A percentile compares a stretch with the other conserved stretches of the same genome.
phyloP scores from a whole-genome alignment of 768 basidiomycete species.

The Mycena albidolilacea region DNA sequence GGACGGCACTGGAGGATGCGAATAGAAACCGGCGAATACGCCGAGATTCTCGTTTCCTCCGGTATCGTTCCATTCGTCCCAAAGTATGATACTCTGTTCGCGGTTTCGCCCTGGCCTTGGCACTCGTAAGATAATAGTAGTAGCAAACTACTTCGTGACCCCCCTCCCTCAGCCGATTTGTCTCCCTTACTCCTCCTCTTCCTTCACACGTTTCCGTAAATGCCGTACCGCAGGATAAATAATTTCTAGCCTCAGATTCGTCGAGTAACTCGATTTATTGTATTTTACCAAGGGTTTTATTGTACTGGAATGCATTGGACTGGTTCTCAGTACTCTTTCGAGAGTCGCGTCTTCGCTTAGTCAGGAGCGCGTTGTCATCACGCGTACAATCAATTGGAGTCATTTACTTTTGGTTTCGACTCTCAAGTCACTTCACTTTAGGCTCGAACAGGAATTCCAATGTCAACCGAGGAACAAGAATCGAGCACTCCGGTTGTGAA shows the following conservation, averaged over 20 bases:
- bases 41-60: slow-evolving; percentile 12
- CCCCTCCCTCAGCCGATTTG: slow-evolving; percentile 31
- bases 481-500: not conserved
- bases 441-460: not conserved
- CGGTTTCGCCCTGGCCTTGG: slow-evolving; percentile 33
- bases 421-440: not conserved
- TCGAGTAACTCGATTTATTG: slow-evolving; percentile 21
- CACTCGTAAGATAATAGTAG: slow-evolving; percentile 40
- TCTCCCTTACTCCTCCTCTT: slow-evolving; percentile 11
- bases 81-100: slow-evolving; percentile 41
- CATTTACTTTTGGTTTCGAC: not conserved
- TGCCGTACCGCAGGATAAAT: slow-evolving; percentile 36
- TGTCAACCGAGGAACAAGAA: slow-evolving; percentile 21
- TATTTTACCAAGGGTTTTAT: slow-evolving; percentile 6
- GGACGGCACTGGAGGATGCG: slow-evolving; percentile 10
- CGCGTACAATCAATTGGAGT: slow-evolving; percentile 5
- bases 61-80: slow-evolving; percentile 35
- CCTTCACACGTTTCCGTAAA: slow-evolving; percentile 28
- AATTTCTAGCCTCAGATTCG: slow-evolving; percentile 23
- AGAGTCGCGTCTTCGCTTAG: slow-evolving; percentile 17
- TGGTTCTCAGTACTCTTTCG: not conserved
- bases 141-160: slow-evolving; percentile 35
- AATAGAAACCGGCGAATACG: slow-evolving; percentile 18
- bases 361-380: slow-evolving; percentile 28
- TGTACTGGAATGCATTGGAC: not conserved